phyloP scores from a whole-genome alignment of 2,329 filamentous ascomycete genomes.

The Alternaria conjuncta region DNA sequence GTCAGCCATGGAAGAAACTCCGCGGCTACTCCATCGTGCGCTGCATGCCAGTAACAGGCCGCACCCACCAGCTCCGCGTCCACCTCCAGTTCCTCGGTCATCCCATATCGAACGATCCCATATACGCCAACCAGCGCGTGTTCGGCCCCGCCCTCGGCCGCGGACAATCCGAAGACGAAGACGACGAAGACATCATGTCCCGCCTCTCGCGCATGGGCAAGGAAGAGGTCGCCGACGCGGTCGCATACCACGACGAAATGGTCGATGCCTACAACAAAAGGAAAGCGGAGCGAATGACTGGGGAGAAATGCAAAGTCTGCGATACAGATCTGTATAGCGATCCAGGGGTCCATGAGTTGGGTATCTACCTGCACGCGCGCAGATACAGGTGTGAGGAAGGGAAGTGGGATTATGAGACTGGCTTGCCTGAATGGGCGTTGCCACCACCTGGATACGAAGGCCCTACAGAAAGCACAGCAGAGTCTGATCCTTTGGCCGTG shows the following conservation, averaged over 20 bases:
- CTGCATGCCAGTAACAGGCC: slow-evolving; percentile 89
- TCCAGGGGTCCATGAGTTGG: slow-evolving; percentile 86
- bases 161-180: slow-evolving; percentile 69
- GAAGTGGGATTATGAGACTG: slow-evolving; percentile 85
- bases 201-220: slow-evolving; percentile 91
- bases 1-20: slow-evolving; percentile 59
- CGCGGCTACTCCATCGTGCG: slow-evolving; percentile 93
- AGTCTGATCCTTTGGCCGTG: slow-evolving; percentile 55
- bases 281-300: slow-evolving; percentile 93
- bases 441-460: slow-evolving; percentile 76
- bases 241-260: slow-evolving; percentile 94
- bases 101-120: slow-evolving; percentile 96
- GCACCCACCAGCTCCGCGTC: slow-evolving; percentile 93
- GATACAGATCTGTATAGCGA: slow-evolving; percentile 91
- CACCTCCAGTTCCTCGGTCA: slow-evolving; percentile 94
- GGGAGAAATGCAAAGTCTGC: slow-evolving; percentile 79
- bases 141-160: slow-evolving; percentile 83
- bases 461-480: slow-evolving; percentile 67
- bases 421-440: slow-evolving; percentile 84
- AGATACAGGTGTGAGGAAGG: slow-evolving; percentile 86
- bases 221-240: slow-evolving; percentile 85
- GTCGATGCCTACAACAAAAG: slow-evolving; percentile 87
- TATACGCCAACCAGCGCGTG: slow-evolving; percentile 92
- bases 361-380: slow-evolving; percentile 90
- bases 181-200: slow-evolving; percentile 88